Evolutionary conservation across 2,329 filamentous ascomycete species (phyloP), one percentile per base, ranked within the genome.

Genomic region (Sporothrix euskadiensis): DNA sequence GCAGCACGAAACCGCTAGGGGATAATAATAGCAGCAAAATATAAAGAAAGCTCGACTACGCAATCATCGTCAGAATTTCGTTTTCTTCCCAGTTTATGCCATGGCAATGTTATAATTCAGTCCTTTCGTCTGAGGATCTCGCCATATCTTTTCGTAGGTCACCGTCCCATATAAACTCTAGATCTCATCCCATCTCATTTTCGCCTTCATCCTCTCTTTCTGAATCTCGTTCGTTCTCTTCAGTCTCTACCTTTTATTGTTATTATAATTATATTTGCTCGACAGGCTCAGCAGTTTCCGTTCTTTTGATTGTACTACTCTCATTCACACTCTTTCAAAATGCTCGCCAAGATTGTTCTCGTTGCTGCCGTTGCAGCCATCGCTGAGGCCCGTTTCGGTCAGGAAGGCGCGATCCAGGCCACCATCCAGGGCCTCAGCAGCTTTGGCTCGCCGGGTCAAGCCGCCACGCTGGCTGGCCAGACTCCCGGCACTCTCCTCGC

Each of bases 401-500:
- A 90, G 81, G 89, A 91, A 80, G 72, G 68, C 22, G 85, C 88
- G 59, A 87, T 89, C 69, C 88, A 90, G 73, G 77, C 81, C 44
- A 86, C 84, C 73, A 86, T 90, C 76, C 79, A 80, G 70, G 83
- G 83, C 32, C 84, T 90, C 39, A 79, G 82, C 73, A 82, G 83
- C 75, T 85, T 86, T 70, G 89, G 89, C 69, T 80, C 82, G 54
- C 82, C 88, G 2, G 90, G 90, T 56, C 84, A 85, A 76, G 89
- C 90, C 66, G 85, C 85, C 49, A 91, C 89, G 63, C 86, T 91
- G 73, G 87, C 88, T 61, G 89, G 90, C 72, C 82, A 81, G 6
- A 86, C 89, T 54, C 87, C 90, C 56, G 83, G 85, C 54, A 86
- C 88, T 74, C 85, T 92, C 19, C 84, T 92, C 22, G 89, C 85